A percentile compares a stretch with the other conserved stretches of the same genome.
Evolutionary conservation across 495 filamentous ascomycete genomes (phyloP).

Genomic region (Aspergillus ellipticus): DNA sequence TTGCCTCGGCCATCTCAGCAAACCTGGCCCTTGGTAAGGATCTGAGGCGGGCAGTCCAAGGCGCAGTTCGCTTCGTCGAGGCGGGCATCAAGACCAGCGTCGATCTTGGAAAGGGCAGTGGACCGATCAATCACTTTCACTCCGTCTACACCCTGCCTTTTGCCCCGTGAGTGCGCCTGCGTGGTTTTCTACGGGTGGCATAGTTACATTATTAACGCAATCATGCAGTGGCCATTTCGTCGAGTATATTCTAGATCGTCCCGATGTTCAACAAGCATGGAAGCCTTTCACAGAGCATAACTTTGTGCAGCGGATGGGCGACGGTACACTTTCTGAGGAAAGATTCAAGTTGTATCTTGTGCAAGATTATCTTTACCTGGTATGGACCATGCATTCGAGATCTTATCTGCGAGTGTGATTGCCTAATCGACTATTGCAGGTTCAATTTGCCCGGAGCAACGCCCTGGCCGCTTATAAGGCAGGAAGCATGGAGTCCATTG

Average conservation of each 20-base stretch:
- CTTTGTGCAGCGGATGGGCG: conserved; percentile 73
- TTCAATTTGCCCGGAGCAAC: conserved; percentile 83
- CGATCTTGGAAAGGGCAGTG: conserved; percentile 73
- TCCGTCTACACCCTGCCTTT: conserved; percentile 77
- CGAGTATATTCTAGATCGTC: conserved; percentile 75
- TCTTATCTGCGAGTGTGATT: not conserved
- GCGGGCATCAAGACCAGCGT: conserved; percentile 75
- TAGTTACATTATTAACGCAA: conserved; percentile 5
- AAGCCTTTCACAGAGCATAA: conserved; percentile 68
- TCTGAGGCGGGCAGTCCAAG: conserved; percentile 60
- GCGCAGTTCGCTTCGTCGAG: conserved; percentile 75
- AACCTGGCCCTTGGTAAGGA: conserved; percentile 69
- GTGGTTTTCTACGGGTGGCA: not conserved
- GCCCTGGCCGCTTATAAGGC: conserved; percentile 80
- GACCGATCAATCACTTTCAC: conserved; percentile 93
- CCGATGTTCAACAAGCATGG: conserved; percentile 71
- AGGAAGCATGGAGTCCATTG: conserved; percentile 67
- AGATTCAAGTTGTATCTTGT: conserved; percentile 82
- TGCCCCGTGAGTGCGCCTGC: conserved; percentile 59
- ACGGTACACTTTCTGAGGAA: conserved; percentile 66
- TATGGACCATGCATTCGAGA: conserved; percentile 31
- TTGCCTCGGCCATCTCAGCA: conserved; percentile 89
- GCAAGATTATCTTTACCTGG: conserved; percentile 86
- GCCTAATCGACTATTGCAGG: conserved; percentile 36
- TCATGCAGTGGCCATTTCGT: conserved; percentile 66